Evolutionary conservation across 257 asterid genomes (phyloP).

Genomic region (Ballota nigra): DNA sequence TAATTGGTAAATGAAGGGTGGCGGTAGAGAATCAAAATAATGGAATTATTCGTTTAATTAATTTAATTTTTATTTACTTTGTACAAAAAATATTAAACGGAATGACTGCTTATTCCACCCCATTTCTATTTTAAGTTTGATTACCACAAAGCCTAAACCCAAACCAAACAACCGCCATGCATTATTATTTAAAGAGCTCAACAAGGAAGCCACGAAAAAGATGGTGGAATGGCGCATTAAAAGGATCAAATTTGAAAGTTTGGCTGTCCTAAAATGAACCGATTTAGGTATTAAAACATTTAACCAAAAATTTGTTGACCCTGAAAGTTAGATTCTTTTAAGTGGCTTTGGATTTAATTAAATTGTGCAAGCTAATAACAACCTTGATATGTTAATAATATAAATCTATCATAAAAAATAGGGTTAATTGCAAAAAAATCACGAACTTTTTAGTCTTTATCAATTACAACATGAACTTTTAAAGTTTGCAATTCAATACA

Average conservation of each 20-base stretch:
- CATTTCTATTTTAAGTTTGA: no score
- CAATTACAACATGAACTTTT: no score
- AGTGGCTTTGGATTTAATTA: background rate
- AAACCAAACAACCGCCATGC: background rate
- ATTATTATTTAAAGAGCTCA: background rate
- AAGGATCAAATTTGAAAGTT: background rate
- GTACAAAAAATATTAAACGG: no score
- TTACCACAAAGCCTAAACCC: no score
- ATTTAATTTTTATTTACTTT: no score
- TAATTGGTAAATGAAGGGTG: no score
- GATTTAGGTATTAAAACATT: constrained; percentile 24
- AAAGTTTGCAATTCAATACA: no score
- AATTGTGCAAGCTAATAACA: background rate
- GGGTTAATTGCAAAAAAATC: no score
- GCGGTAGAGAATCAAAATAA: no score
- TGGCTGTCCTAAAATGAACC: background rate
- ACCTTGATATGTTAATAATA: background rate
- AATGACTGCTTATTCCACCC: no score
- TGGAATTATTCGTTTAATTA: no score
- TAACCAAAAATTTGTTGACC: background rate
- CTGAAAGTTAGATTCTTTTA: background rate
- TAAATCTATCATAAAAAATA: background rate
- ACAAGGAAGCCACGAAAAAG: background rate
- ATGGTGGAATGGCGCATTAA: background rate
- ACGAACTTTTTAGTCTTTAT: no score